Percentiles rank a stretch among this genome's conserved stretches.
These are phyloP conservation scores for Cryptosporidium parvum DNA, from an alignment of 169 alveolate species.

Conservation along the genomic window DNA sequence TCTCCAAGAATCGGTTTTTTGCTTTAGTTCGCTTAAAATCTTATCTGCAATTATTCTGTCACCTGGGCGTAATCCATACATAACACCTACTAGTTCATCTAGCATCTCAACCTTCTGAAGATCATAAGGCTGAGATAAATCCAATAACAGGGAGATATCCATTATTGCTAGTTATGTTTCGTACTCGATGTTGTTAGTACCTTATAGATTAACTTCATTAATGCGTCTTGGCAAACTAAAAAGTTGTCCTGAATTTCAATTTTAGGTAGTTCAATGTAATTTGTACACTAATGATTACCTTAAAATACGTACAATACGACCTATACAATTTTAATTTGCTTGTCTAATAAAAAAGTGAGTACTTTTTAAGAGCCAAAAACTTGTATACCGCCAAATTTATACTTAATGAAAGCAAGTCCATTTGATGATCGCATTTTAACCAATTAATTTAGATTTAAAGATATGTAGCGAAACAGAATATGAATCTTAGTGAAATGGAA, in stretches of 20 bases:
- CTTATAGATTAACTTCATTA: conserved; percentile 5
- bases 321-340: background rate
- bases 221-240: background rate
- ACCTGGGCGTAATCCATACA: conserved; percentile 85
- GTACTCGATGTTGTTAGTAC: background rate
- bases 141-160: conserved; percentile 82
- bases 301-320: background rate
- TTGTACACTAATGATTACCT: background rate
- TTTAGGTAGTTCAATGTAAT: background rate
- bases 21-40: conserved; percentile 87
- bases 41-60: conserved; percentile 90
- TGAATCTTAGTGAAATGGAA: background rate
- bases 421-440: background rate
- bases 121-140: conserved; percentile 87
- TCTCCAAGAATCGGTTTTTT: conserved; percentile 90
- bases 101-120: conserved; percentile 86
- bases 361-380: conserved; percentile 50
- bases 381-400: conserved; percentile 48
- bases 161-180: background rate
- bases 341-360: conserved; percentile 7
- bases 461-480: background rate
- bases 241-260: background rate
- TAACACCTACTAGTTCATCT: conserved; percentile 89
- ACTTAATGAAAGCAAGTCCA: background rate
- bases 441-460: background rate